Evolutionary conservation across 192 early-diverging fungal species (phyloP).

Genomic region (Umbelopsis sp.): DNA sequence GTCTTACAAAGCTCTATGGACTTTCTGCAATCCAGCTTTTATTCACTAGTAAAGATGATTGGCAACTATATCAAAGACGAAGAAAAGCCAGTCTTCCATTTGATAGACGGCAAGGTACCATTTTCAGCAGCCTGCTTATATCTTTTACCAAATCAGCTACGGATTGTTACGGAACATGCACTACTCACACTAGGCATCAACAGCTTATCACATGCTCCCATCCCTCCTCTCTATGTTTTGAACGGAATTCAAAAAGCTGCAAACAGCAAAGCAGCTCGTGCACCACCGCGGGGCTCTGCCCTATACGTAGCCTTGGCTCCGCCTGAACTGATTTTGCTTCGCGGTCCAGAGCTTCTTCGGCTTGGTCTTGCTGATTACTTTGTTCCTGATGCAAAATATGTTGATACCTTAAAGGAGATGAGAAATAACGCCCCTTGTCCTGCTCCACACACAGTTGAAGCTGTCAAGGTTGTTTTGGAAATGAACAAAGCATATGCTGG

Average conservation of each 20-base stretch:
- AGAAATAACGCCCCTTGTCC: constrained; percentile 50
- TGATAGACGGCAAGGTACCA: constrained; percentile 46
- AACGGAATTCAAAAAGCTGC: constrained; percentile 5
- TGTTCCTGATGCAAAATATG: constrained; percentile 44
- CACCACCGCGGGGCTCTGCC: constrained; percentile 36
- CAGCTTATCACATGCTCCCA: constrained; percentile 29
- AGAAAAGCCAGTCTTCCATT: constrained; percentile 33
- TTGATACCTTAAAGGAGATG: constrained; percentile 42
- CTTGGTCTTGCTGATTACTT: constrained; percentile 53
- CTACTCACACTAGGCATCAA: constrained; percentile 22
- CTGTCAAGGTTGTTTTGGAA: constrained; percentile 46
- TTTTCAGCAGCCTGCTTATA: constrained; percentile 39
- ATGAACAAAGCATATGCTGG: constrained; percentile 50
- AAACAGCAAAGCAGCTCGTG: constrained; percentile 21
- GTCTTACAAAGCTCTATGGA: not conserved
- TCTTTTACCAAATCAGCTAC: constrained; percentile 34
- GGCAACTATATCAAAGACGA: not conserved
- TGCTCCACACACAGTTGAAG: constrained; percentile 43
- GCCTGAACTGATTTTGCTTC: constrained; percentile 37
- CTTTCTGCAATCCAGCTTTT: constrained; percentile 17
- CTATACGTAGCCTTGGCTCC: constrained; percentile 47
- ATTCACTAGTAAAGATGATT: constrained; percentile 31
- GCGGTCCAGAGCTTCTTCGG: constrained; percentile 49
- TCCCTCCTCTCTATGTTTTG: constrained; percentile 24
- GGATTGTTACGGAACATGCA: constrained; percentile 51